Percentiles rank a stretch among this genome's conserved stretches.
These are phyloP conservation scores for Scheffersomyces lignosus DNA, from an alignment of 805 yeast genomes.

Conservation along the genomic window DNA sequence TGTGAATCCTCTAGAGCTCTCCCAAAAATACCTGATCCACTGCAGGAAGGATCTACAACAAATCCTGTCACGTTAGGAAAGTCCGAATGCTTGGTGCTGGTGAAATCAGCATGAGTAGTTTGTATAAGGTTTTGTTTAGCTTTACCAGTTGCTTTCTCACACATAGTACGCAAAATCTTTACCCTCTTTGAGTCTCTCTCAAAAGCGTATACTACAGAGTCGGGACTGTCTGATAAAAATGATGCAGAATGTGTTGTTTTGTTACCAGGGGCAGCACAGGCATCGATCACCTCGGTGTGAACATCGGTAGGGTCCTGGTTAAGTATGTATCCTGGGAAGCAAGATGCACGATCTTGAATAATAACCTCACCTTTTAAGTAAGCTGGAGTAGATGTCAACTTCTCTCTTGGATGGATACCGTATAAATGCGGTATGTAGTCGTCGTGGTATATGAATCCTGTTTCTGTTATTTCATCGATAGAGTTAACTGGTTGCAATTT, in stretches of 20 bases:
- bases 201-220: slow-evolving; percentile 68
- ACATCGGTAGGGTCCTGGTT: slow-evolving; percentile 47
- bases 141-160: slow-evolving; percentile 58
- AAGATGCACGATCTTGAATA: slow-evolving; percentile 94
- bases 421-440: slow-evolving; percentile 70
- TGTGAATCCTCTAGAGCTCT: slow-evolving; percentile 59
- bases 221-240: slow-evolving; percentile 33
- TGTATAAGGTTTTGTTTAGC: slow-evolving; percentile 38
- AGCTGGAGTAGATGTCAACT: slow-evolving; percentile 63
- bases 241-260: slow-evolving; percentile 93
- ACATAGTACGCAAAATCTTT: slow-evolving; percentile 70
- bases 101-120: slow-evolving; percentile 64
- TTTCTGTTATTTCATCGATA: slow-evolving; percentile 40
- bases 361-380: slow-evolving; percentile 78
- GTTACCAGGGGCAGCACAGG: slow-evolving; percentile 98
- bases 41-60: slow-evolving; percentile 94
- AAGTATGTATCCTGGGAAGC: slow-evolving; percentile 89
- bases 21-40: slow-evolving; percentile 98
- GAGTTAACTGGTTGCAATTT: slow-evolving; percentile 47
- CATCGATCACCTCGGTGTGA: slow-evolving; percentile 74
- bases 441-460: slow-evolving; percentile 63
- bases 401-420: slow-evolving; percentile 79
- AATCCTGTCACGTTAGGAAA: slow-evolving; percentile 72
- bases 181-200: slow-evolving; percentile 82
- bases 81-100: slow-evolving; percentile 56